Evolutionary conservation across 495 filamentous ascomycete species (phyloP), one percentile per base, ranked within the genome.

Genomic region (Tuber indicum): DNA sequence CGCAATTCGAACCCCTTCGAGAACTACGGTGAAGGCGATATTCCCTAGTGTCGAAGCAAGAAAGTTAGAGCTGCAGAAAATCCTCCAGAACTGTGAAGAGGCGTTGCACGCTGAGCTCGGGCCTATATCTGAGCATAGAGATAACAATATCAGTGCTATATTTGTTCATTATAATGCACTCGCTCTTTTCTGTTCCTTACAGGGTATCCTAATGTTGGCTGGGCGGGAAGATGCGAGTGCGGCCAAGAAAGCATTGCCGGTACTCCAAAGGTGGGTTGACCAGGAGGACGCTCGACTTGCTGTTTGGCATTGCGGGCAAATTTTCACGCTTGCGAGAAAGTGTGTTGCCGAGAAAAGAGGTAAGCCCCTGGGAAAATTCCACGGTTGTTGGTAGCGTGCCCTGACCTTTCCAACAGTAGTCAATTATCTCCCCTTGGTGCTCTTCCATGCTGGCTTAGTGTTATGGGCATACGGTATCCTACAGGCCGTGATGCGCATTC

Each of bases 111-210:
- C 26, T 66, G 58, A 66, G 10, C 58, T 66, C 26, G 58, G 58
- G 32, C 58, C 58, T 36, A 66, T 66, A 66, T 66, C 58, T 12
- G 58, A 66, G 12, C 58, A 66, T 66, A 66, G 32, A 66, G 58
- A 66, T 19, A 66, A 66, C 26, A 66, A 32, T 66, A 17, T 66
- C 14, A 66, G 58, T 36, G 58, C 58, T 36, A 66, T 66, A 66
- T 66, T 66, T 66, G 58, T 66, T 36, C 58, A 66, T 36, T 66
- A 66, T 36, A 66, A 66, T 66, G 58, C 58, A 17, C 58, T 66
- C 58, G 58, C 16, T 4, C 58, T 66, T 66, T 66, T 66, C 58
- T 66, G 58, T 32, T 66, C 58, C 26, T 66, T 66, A 66, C 58
- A 66, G 6, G 58, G 32, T 17, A 36, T 66, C 32, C 26, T 66